A percentile compares a stretch with the other conserved stretches of the same genome.
Conservation (phyloP, 1,284 basidiomycete species). For the Moesziomyces sp. region DNA sequence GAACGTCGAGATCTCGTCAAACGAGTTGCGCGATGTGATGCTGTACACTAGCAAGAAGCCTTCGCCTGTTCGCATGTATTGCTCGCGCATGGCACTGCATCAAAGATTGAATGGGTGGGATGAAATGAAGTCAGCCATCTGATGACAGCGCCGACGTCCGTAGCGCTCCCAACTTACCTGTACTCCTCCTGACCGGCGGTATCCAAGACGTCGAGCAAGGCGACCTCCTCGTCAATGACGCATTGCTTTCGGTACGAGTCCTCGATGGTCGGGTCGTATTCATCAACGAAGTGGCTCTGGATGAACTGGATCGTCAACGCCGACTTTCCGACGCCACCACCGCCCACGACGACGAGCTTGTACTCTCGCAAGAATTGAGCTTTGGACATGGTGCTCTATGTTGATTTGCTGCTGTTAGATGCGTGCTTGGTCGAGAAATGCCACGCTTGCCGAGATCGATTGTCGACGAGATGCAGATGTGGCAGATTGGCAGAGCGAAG, state of each 20-base stretch:
- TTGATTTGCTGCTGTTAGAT: neutral
- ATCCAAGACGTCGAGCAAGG: constrained; percentile 95
- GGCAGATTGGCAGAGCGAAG: constrained; percentile 1
- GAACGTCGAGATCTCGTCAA: constrained; percentile 96
- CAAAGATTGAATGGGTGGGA: neutral
- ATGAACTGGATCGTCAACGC: constrained; percentile 98
- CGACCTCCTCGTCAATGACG: constrained; percentile 93
- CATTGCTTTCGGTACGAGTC: constrained; percentile 69
- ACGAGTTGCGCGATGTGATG: constrained; percentile 96
- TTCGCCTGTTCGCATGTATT: constrained; percentile 97
- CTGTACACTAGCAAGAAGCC: constrained; percentile 99
- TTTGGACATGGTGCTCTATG: constrained; percentile 69
- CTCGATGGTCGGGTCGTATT: constrained; percentile 98
- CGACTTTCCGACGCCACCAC: constrained; percentile 96
- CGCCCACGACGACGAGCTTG: constrained; percentile 86
- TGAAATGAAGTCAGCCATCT: neutral
- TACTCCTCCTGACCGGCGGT: constrained; percentile 99
- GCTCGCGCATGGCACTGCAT: constrained; percentile 92
- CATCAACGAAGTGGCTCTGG: constrained; percentile 90
- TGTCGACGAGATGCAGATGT: neutral
- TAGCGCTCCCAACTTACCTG: constrained; percentile 74
- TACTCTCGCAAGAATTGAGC: constrained; percentile 73
- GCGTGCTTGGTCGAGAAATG: no score
- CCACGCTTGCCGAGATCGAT: no score
- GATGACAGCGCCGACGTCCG: neutral